These are phyloP conservation scores for Chaetomium cochliodes DNA, from an alignment of 495 filamentous ascomycete species.

Conservation along the genomic window DNA sequence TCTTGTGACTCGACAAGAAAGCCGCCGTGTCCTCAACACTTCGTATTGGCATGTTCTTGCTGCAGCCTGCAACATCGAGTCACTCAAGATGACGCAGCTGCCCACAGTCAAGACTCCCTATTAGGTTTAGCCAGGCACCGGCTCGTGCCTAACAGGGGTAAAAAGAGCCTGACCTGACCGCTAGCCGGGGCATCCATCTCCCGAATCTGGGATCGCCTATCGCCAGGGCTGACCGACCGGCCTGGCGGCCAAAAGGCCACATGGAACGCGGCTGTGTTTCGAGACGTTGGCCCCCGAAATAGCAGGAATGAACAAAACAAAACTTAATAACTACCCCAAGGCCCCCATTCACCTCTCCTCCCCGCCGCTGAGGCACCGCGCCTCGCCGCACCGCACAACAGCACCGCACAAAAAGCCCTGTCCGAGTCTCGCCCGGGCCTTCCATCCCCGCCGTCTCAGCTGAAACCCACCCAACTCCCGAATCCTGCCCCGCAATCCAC, in stretches of 20 bases:
- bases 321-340: background rate
- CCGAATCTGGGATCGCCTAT: conserved; percentile 3
- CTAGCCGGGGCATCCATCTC: background rate
- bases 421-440: too few species aligned
- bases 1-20: background rate
- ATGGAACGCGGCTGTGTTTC: conserved; percentile 14
- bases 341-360: background rate
- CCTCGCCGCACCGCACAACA: background rate
- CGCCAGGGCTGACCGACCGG: conserved; percentile 6
- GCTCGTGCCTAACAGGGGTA: conserved; percentile 11
- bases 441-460: background rate
- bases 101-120: background rate
- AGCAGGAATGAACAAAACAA: background rate
- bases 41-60: background rate
- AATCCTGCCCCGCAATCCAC: conserved; percentile 6
- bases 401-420: too few species aligned
- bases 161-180: background rate
- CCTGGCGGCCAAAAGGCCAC: conserved; percentile 11
- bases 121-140: conserved; percentile 21
- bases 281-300: conserved; percentile 4
- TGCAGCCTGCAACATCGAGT: conserved; percentile 7
- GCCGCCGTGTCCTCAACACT: background rate
- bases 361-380: background rate
- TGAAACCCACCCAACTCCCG: background rate
- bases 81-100: conserved; percentile 13